Base-by-base conservation (phyloP, 331 rosid genomes). In the Quercus lobata region DNA sequence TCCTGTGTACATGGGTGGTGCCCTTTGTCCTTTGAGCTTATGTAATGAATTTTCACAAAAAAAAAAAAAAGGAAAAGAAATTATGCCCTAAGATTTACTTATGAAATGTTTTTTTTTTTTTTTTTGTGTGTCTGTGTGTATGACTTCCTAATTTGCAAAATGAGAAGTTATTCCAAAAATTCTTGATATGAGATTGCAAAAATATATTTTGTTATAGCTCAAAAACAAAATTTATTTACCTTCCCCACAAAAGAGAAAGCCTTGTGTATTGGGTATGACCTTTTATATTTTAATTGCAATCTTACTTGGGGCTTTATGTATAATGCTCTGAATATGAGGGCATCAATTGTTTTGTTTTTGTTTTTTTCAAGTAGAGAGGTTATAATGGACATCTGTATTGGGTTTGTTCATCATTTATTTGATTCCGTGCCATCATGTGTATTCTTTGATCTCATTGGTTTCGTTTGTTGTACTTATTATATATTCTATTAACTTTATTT, bases 401-500 rank as follows among this genome's bases (percentile, higher is more conserved):
- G 17, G 29, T 68, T 66, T 30, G 27, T 68, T 21, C 53, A 68
- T 19, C 16, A 3, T 19, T 68, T 49, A 68, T 68, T 58, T 68
- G 52, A 34, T 68, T 34, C 25, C 29, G 8, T 35, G 29, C 25
- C 21, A 56, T 76, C 77, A 52, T 79, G 68, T 29, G 21, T 71
- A 18, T 65, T 24, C 49, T 24, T 71, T 61, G 66, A 52, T 49
- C 54, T 19, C 6, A 78, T 76, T 25, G 55, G 10, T 56, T 62
- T 73, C 73, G 17, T 21, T 17, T 7, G 25, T 55, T 71, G 80
- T 54, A 35, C 37, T 69, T 22, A 7, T 66, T 55, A 56, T 76
- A 78, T 41, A 22, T 69, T 76, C 65, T 52, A 55, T 82, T 52
- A 35, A 78, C 73, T 58, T 46, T 58, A 41, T 61, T 82, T 79